A percentile compares a stretch with the other conserved stretches of the same genome.
These are phyloP conservation scores for Tephrocybe sp. DNA, from an alignment of 768 basidiomycete genomes.

Conservation along the genomic window DNA sequence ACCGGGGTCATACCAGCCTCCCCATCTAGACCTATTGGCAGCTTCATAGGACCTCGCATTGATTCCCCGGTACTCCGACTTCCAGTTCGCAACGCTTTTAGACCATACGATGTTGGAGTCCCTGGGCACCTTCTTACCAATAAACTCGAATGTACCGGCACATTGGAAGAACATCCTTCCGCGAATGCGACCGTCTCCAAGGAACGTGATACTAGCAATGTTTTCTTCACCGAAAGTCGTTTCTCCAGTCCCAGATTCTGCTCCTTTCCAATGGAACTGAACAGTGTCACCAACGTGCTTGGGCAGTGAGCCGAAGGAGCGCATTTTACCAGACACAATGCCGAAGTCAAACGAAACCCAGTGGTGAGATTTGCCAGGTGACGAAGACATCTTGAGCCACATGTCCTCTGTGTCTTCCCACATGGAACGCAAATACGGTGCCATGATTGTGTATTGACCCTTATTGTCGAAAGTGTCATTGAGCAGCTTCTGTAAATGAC, in stretches of 20 bases:
- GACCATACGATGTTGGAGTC: constrained; percentile 8
- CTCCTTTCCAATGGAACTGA: constrained; percentile 25
- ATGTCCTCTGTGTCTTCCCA: constrained; percentile 6
- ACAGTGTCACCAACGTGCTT: constrained; percentile 12
- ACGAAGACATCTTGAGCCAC: constrained; percentile 22
- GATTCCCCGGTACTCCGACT: constrained; percentile 20
- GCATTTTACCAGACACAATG: constrained; percentile 22
- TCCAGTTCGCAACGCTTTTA: constrained; percentile 20
- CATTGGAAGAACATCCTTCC: constrained; percentile 18
- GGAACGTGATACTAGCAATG: constrained; percentile 20
- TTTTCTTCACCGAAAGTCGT: constrained; percentile 19
- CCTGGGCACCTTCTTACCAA: constrained; percentile 16
- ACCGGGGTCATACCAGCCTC: constrained; percentile 14
- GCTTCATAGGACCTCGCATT: constrained; percentile 19
- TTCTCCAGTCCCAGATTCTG: constrained; percentile 17
- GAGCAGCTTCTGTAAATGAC: not conserved
- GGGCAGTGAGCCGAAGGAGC: constrained; percentile 18
- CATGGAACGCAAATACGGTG: constrained; percentile 18
- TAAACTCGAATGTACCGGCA: constrained; percentile 19
- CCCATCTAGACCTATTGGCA: constrained; percentile 22
- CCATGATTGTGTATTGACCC: constrained; percentile 16
- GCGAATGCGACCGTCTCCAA: constrained; percentile 21
- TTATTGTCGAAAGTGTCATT: not conserved
- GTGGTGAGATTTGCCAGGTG: constrained; percentile 22
- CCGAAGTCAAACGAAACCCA: constrained; percentile 29